Percentiles rank a stretch among this genome's conserved stretches.
Conservation (phyloP, 2,329 filamentous ascomycete genomes). For the Elsinoe fawcettii region DNA sequence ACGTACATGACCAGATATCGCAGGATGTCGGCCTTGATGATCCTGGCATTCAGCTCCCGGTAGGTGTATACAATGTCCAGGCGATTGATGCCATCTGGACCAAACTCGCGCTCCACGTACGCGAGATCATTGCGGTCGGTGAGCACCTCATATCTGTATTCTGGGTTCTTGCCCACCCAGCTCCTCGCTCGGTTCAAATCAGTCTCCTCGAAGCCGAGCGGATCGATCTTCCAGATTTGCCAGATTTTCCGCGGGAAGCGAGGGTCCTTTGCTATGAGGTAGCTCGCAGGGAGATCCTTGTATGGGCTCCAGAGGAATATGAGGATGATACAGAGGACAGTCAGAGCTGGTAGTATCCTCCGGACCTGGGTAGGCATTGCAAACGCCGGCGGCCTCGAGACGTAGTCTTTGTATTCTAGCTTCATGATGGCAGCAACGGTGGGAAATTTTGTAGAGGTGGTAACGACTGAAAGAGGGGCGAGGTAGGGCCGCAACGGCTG, state of each 20-base stretch:
- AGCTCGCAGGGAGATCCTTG: constrained; percentile 16
- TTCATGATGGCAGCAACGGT: constrained; percentile 10
- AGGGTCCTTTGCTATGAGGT: neutral
- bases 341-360: constrained; percentile 41
- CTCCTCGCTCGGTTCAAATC: constrained; percentile 54
- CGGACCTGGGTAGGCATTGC: constrained; percentile 43
- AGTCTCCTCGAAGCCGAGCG: constrained; percentile 57
- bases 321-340: constrained; percentile 38
- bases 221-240: constrained; percentile 69
- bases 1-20: constrained; percentile 59
- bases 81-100: constrained; percentile 55
- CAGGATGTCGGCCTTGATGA: constrained; percentile 57
- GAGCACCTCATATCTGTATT: constrained; percentile 59
- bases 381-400: constrained; percentile 21
- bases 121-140: constrained; percentile 60
- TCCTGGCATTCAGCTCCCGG: constrained; percentile 50
- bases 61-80: constrained; percentile 57
- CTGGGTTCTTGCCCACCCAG: constrained; percentile 60
- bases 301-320: constrained; percentile 36
- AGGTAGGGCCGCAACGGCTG: neutral
- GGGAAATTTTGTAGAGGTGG: neutral
- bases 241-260: constrained; percentile 62
- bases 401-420: constrained; percentile 20
- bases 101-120: constrained; percentile 63
- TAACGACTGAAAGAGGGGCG: neutral